Evolutionary conservation across 257 asterid genomes (phyloP), one percentile per base, ranked within the genome.

Genomic region (Nicotiana obtusifolia): DNA sequence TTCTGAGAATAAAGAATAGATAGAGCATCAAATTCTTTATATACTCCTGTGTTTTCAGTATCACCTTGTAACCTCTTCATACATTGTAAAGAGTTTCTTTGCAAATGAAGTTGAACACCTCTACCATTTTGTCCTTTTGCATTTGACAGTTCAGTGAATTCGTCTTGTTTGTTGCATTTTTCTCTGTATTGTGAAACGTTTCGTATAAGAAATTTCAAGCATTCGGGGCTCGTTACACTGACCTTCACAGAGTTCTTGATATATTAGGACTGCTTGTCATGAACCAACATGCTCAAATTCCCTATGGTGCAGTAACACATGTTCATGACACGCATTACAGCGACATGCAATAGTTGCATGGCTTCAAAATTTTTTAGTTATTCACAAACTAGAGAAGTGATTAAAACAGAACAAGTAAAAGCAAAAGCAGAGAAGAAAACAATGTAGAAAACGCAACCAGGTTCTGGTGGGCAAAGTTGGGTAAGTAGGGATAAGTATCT

Each of bases 401-500:
- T 85, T 80, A 85, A 80, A 85, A 89, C 83, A 88, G 80, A 52
- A 82, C 76, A 64, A 82, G 80, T 33, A 88, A 66, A 65, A 81
- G 76, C 81, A 89, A 49, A 59, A 88, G 7, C 52, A 89, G 81
- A 64, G 81, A 68, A 81, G 83, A 80, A 24, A 89, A 33, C 68
- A 85, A 81, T 10, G 79, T 53, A 5, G 91, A 71, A 81, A 83
- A 19, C 54, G 62, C 78, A 82, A 87, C 85, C 64, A 13, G 84
- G 87, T 60, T 90, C 8, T 80, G 31, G n/a, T 81, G 82, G 52
- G 92, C 95, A 57, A 91, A 89, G 59, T 90, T 94, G 22, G 98
- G 97, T 81, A 92, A 89, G 82, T 86, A 85, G 0, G 98, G 98
- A 84, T 94, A 92, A 22, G 95, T 81, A 75, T 92, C 97, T 4